phyloP scores from a whole-genome alignment of 179 eudicot genomes.

The Amaranthus tricolor region DNA sequence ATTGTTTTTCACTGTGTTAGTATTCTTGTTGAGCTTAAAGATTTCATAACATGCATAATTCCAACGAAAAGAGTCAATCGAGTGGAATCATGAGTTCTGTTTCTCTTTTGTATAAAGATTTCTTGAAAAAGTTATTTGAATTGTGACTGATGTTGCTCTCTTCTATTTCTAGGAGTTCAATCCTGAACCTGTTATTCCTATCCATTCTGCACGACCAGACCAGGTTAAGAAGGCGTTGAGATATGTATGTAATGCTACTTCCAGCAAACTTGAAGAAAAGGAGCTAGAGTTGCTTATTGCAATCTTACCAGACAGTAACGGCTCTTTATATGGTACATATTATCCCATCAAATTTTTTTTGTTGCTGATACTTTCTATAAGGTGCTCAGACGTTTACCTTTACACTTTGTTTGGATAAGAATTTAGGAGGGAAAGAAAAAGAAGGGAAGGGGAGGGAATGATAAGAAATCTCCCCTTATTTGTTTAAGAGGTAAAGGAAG shows the following conservation, averaged over 20 bases:
- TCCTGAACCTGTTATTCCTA: slow-evolving; percentile 66
- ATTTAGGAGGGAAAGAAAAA: too few relatives aligned
- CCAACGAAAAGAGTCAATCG: not conserved
- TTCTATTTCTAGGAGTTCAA: slow-evolving; percentile 54
- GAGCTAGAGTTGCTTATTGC: slow-evolving; percentile 76
- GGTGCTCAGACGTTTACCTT: not conserved
- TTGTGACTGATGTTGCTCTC: not conserved
- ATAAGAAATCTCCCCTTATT: too few relatives aligned
- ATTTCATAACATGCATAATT: not conserved
- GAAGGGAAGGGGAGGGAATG: too few relatives aligned
- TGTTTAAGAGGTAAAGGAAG: too few relatives aligned
- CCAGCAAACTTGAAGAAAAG: slow-evolving; percentile 58
- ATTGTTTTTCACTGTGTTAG: not conserved
- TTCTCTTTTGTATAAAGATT: not conserved
- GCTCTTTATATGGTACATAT: slow-evolving; percentile 66
- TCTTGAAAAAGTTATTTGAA: not conserved
- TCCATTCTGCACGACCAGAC: slow-evolving; percentile 70
- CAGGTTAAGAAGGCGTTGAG: slow-evolving; percentile 81
- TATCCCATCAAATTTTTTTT: not conserved
- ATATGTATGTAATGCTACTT: slow-evolving; percentile 46
- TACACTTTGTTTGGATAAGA: slow-evolving; percentile 49
- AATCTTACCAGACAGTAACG: slow-evolving; percentile 80
- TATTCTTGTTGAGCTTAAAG: not conserved
- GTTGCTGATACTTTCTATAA: slow-evolving; percentile 13
- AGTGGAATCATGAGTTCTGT: not conserved